Evolutionary conservation across 148 eudicot genomes (phyloP), one percentile per base, ranked within the genome.

Genomic region (Cornus florida): DNA sequence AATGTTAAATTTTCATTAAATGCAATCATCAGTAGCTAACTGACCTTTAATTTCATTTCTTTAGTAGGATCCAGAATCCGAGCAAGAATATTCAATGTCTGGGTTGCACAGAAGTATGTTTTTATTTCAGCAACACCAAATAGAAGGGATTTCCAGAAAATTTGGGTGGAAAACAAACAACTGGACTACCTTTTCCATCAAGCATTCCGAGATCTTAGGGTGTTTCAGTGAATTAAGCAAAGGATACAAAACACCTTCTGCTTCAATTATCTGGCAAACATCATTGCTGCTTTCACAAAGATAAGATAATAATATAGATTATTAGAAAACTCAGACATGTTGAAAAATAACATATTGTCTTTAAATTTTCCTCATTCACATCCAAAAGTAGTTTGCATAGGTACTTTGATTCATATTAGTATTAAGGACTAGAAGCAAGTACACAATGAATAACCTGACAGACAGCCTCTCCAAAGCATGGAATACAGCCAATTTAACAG

Each of bases 381-480:
- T 13, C 46, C 6, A 68, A 69, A 20, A 56, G 53, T 46, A 66
- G 23, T 0, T 19, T 23, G 67, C 31, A 73, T 13, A 20, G 22
- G 17, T 28, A 8, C 72, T 56, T 39, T 10, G 1, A 35, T 17
- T n/a, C 46, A 66, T 32, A 73, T 43, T 6, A 43, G 48, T 43
- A 43, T 6, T 17, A 56, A 74, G 46, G 38, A 59, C 33, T 23
- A 71, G 19, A 23, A 67, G 67, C 66, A 19, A 48, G n/a, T 56
- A n/a, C 5, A 23, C 38, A 70, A 35, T 33, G 7, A 59, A 68
- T 48, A 77, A 92, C 97, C 97, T 92, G 88, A 86, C 70, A 69
- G 97, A 94, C 50, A 92, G 86, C 88, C 86, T 90, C 75, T 94
- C 91, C 86, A 94, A 77, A 65, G 97, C 98, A 82, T 77, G 82